Evolutionary conservation across 1,284 basidiomycete species (phyloP).

Genomic region (Marasmius sp.): DNA sequence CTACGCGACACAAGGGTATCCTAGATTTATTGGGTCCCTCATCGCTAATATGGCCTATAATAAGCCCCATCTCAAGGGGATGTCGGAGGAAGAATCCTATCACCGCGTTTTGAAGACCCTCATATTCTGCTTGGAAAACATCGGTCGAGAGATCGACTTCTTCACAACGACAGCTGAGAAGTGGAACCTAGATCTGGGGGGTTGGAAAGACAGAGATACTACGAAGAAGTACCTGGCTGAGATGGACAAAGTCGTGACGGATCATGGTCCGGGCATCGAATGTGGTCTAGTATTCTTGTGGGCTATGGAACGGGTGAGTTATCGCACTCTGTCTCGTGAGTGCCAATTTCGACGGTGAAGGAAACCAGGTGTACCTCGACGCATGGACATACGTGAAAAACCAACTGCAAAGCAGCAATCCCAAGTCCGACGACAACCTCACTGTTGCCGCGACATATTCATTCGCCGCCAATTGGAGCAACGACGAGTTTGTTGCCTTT

Average conservation of each 20-base stretch:
- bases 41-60: conserved; percentile 56
- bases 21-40: conserved; percentile 60
- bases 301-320: conserved; percentile 74
- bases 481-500: conserved; percentile 58
- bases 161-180: conserved; percentile 52
- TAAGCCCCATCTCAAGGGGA: conserved; percentile 29
- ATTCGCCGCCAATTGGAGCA: conserved; percentile 68
- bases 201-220: conserved; percentile 56
- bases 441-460: conserved; percentile 40
- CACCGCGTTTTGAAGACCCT: conserved; percentile 51
- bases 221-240: conserved; percentile 72
- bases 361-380: conserved; percentile 53
- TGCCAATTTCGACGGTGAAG: background rate
- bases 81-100: conserved; percentile 36
- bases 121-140: conserved; percentile 51
- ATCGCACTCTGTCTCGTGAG: background rate
- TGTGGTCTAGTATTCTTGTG: conserved; percentile 72
- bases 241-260: conserved; percentile 53
- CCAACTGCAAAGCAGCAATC: conserved; percentile 14
- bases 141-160: conserved; percentile 61
- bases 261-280: conserved; percentile 41
- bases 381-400: conserved; percentile 60
- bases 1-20: conserved; percentile 70
- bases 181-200: conserved; percentile 43
- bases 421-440: conserved; percentile 12